Base-by-base conservation (phyloP, 129 eudicot genomes). In the Tagetes patula region DNA sequence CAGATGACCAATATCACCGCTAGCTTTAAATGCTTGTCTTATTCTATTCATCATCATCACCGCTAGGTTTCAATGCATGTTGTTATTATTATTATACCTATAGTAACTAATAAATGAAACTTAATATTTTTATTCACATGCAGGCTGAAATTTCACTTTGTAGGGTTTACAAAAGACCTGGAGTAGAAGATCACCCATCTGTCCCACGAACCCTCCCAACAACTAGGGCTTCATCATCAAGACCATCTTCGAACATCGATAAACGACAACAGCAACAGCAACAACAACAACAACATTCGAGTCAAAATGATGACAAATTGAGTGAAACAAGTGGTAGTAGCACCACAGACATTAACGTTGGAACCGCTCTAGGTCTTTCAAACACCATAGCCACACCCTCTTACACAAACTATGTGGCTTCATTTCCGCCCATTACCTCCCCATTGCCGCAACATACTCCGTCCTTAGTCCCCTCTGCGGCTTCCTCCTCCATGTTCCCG, bases 131-230 rank as follows among this genome's bases (percentile, higher is more conserved):
- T 46, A 1, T 39, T 69, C 52, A 20, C 27, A 20, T 65, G 72
- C 90, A 89, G 96, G 96, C 92, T 47, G 97, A 91, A 75, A 91
- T 91, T 20, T 91, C 97, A 3, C 91, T 91, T 27, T 91, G 97
- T 71, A 87, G 88, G 33, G 91, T 87, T 61, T 85, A 91, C 85
- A 87, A 91, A 68, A 69, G 97, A 77, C 75, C 97, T 8, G 96
- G 96, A 63, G 87, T 91, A 10, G 97, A 88, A 78, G 96, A 88
- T 67, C 96, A 91, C 43, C 96, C 89, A 8, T 86, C 93, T 46
- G 86, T 91, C 52, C 96, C 94, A 9, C 91, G 97, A 2, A 78
- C 83, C 0, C 83, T 87, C 12, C 75, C 83, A 0, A 78, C 87
- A 1, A 73, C 91, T 46, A 78, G 81, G 63, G 86, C 86, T 13